Evolutionary conservation across 257 asterid genomes (phyloP), one percentile per base, ranked within the genome.

Genomic region (Perilla frutescens): DNA sequence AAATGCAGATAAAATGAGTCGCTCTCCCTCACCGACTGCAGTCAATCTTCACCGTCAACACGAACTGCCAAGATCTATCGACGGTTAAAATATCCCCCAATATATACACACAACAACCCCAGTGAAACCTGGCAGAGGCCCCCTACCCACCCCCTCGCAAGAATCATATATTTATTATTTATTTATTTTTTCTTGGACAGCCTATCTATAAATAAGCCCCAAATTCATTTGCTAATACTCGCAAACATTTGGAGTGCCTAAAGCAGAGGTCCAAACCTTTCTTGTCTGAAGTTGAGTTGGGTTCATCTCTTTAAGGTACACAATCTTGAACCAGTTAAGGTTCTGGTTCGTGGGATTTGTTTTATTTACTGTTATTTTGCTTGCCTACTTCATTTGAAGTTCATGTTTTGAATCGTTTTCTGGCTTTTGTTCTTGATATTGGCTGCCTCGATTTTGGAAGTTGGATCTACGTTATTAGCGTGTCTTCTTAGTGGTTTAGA

Each of bases 171-270:
- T 20, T 20, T 20, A 20, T 20, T 20, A 0, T 20, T 20, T 20
- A 20, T 20, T 20, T 20, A 20, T 7, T 31, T 54, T 6, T 3
- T 6, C 20, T 13, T 48, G 5, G 54, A 8, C 2, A 41, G 0
- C 68, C 63, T 57, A 41, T 77, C 82, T 81, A 77, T 81, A 81
- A 81, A 76, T 81, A 81, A 49, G 8, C 71, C 81, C 66, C 80
- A 39, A 1, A 4, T 56, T 73, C 59, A 12, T 9, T 68, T 32
- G 32, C 64, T 32, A 14, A 56, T 2, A 62, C 82, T 73, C 31
- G 82, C 82, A 77, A 56, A 67, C 68, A 67, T 40, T 77, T 73
- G 79, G 29, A 56, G 26, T 20, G 36, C 68, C 68, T 62, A 1
- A 1, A 20, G 26, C 26, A 20, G 26, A 77, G 63, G 51, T 37